These are phyloP conservation scores for Solanum etuberosum DNA, from an alignment of 257 asterid genomes.

Conservation along the genomic window DNA sequence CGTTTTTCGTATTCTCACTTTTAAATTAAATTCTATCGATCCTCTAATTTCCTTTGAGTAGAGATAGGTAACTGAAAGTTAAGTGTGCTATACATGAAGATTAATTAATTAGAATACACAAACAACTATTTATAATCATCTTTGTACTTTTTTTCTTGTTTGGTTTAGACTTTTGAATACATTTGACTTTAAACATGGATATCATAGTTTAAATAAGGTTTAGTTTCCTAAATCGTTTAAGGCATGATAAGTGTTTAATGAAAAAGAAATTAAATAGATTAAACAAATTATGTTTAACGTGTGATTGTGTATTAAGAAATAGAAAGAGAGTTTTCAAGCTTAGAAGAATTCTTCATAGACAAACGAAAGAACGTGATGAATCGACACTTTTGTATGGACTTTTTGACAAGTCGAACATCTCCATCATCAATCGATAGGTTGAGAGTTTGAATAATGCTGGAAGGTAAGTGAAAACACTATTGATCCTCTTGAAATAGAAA, in stretches of 20 bases:
- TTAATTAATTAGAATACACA: neutral
- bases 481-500: too few relatives aligned
- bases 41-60: neutral
- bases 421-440: neutral
- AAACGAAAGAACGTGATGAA: neutral
- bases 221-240: neutral
- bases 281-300: neutral
- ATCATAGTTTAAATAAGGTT: neutral
- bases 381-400: neutral
- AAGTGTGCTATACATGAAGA: neutral
- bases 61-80: neutral
- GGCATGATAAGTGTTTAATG: neutral
- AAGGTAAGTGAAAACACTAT: too few relatives aligned
- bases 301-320: neutral
- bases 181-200: neutral
- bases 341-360: neutral
- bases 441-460: neutral
- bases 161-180: neutral
- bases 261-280: neutral
- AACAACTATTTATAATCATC: neutral
- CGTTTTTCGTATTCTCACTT: neutral
- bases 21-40: neutral
- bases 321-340: neutral
- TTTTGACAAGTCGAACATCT: neutral
- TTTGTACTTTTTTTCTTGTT: neutral